These are phyloP conservation scores for Trichoderma koningiopsis DNA, from an alignment of 2,329 filamentous ascomycete genomes.

Conservation along the genomic window DNA sequence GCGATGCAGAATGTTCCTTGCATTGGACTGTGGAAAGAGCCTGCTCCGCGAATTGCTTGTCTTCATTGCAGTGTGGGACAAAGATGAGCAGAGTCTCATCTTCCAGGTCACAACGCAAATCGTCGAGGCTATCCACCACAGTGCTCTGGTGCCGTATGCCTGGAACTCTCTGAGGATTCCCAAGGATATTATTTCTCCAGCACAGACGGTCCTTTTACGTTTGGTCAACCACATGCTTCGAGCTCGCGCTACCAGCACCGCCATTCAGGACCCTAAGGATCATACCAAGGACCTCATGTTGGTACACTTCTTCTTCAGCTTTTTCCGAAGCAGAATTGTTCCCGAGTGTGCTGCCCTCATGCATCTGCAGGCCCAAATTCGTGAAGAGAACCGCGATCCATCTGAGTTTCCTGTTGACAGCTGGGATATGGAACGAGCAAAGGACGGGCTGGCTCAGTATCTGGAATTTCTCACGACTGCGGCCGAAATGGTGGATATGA, in stretches of 20 bases:
- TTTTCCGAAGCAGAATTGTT: conserved; percentile 89
- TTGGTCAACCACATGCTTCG: conserved; percentile 89
- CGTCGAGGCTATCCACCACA: conserved; percentile 87
- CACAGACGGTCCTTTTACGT: conserved; percentile 89
- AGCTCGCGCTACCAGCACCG: conserved; percentile 46
- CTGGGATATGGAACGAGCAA: conserved; percentile 97
- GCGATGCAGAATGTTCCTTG: conserved; percentile 84
- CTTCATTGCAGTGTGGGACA: conserved; percentile 96
- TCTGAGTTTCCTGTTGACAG: conserved; percentile 91
- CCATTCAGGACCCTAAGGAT: conserved; percentile 52
- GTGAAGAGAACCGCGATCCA: conserved; percentile 71
- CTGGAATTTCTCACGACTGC: conserved; percentile 91
- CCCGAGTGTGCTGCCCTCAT: conserved; percentile 94
- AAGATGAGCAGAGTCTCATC: conserved; percentile 89
- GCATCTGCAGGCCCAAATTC: conserved; percentile 88
- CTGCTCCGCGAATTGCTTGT: conserved; percentile 87
- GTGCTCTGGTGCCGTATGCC: conserved; percentile 85
- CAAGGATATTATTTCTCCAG: conserved; percentile 94
- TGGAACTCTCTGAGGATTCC: conserved; percentile 90
- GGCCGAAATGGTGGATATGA: conserved; percentile 81
- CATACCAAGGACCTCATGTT: conserved; percentile 60
- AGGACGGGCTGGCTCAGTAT: conserved; percentile 92
- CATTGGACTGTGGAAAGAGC: conserved; percentile 87
- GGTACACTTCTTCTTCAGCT: conserved; percentile 88
- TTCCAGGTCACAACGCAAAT: conserved; percentile 97